Conservation (phyloP, 192 early-diverging fungal species). For the Haplosporangium gracile region DNA sequence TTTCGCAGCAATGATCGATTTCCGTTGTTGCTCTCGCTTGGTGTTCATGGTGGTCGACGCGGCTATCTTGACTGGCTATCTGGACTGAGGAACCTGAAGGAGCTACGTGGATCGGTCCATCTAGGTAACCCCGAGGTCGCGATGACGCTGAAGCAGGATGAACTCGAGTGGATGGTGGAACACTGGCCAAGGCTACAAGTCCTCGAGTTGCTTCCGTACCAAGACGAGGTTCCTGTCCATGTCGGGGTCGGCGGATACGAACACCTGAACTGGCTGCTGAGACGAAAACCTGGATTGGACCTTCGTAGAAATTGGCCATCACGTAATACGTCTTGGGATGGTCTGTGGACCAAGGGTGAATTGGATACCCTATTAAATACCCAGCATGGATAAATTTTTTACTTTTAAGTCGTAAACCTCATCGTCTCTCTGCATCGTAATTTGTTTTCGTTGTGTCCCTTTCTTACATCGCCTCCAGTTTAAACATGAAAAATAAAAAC, state of each 20-base stretch:
- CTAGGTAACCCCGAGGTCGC: neutral
- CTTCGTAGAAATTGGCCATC: neutral
- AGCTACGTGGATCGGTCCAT: neutral
- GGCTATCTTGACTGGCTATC: neutral
- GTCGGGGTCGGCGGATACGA: neutral
- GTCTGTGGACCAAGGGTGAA: neutral
- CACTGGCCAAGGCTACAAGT: neutral
- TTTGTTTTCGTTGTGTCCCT: too few relatives aligned
- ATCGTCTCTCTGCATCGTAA: too few relatives aligned
- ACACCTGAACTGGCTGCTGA: neutral
- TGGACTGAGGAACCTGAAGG: neutral
- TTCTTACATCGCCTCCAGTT: too few relatives aligned
- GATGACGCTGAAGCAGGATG: neutral
- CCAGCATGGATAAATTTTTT: neutral
- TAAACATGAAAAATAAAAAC: too few relatives aligned
- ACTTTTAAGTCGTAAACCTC: too few relatives aligned
- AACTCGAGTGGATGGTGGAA: neutral
- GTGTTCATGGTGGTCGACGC: neutral
- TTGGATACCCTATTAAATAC: neutral
- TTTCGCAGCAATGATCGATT: neutral
- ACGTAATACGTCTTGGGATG: neutral
- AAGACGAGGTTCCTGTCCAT: neutral
- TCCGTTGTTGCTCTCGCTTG: neutral
- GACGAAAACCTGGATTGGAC: neutral
- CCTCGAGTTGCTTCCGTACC: neutral